Base-by-base conservation (phyloP, 1,139 yeast genomes). In the Geotrichum citri-aurantii region DNA sequence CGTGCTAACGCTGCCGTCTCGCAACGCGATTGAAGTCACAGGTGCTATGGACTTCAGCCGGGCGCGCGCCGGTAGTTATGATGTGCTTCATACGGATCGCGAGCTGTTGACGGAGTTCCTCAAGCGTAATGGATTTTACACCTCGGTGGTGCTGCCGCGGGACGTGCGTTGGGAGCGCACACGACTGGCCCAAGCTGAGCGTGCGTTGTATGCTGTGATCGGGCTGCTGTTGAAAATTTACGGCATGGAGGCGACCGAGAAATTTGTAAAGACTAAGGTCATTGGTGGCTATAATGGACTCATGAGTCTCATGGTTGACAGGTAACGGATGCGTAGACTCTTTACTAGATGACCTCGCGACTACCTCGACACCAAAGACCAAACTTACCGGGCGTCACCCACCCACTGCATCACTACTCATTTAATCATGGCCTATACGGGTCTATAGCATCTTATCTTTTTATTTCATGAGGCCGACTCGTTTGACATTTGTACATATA, bases 401-500 rank as follows among this genome's bases (percentile, higher is more conserved):
- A 37, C 44, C 44, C 44, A 37, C 19, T 19, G n/a, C 44, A 37
- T 33, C 2, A 37, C 19, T 37, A 37, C 44, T 33, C 17, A 33
- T 33, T n/a, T n/a, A 17, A n/a, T 7, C 17, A 37, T 37, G 6
- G 14, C 44, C 21, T 12, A n/a, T 37, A 26, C 4, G 19, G 44
- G 5, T 37, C 44, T 17, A 37, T 37, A 37, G 44, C 21, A 37
- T 37, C 17, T 26, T 26, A 5, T 26, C 4, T 26, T 33, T 33
- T n/a, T 5, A 14, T 37, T n/a, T 37, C 19, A 37, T 17, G 44
- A 37, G 44, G 17, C 44, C 17, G 49, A 47, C 19, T 47, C 24
- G 8, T 37, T 58, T 48, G 60, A 62, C 21, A 60, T 66, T 23
- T 48, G 66, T 51, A 55, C 59, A 21, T 59, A 51, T 51, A 10